phyloP scores from a whole-genome alignment of 768 basidiomycete genomes.

The Auriscalpium vulgare region DNA sequence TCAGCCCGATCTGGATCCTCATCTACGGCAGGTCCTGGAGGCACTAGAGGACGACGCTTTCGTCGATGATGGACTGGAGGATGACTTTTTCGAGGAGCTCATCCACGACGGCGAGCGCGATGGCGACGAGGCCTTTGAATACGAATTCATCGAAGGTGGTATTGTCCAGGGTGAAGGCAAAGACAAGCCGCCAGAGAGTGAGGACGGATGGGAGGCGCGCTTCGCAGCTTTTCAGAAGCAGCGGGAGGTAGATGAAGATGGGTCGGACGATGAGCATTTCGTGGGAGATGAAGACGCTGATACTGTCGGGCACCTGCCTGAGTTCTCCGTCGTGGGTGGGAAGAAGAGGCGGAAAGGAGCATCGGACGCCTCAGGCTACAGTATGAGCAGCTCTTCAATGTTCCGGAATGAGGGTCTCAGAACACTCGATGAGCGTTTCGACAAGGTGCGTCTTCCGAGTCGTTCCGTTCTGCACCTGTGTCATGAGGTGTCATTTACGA shows the following conservation, averaged over 20 bases:
- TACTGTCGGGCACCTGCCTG: conserved; percentile 69
- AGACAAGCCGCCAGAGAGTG: conserved; percentile 21
- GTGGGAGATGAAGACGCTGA: conserved; percentile 53
- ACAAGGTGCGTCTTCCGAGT: conserved; percentile 52
- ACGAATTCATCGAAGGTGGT: conserved; percentile 57
- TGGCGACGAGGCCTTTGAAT: conserved; percentile 52
- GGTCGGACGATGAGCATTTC: conserved; percentile 37
- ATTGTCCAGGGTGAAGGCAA: conserved; percentile 24
- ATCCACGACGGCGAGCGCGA: conserved; percentile 64
- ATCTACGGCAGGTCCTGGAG: conserved; percentile 85
- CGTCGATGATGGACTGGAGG: conserved; percentile 66
- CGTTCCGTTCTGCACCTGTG: too few relatives aligned
- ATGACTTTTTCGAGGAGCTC: conserved; percentile 70
- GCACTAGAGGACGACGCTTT: conserved; percentile 96
- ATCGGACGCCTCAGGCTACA: conserved; percentile 88
- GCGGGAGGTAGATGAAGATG: conserved; percentile 15
- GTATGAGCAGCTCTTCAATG: conserved; percentile 97
- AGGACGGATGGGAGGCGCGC: conserved; percentile 64
- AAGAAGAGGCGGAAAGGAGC: conserved; percentile 65
- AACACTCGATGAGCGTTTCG: conserved; percentile 88
- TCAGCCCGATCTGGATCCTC: conserved; percentile 94
- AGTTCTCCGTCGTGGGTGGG: conserved; percentile 72
- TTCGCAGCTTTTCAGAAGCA: conserved; percentile 74
- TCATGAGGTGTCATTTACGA: too few relatives aligned
- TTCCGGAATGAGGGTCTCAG: conserved; percentile 84